Evolutionary conservation across 371 early-diverging fungal species (phyloP).

Genomic region (Mucor indicus): DNA sequence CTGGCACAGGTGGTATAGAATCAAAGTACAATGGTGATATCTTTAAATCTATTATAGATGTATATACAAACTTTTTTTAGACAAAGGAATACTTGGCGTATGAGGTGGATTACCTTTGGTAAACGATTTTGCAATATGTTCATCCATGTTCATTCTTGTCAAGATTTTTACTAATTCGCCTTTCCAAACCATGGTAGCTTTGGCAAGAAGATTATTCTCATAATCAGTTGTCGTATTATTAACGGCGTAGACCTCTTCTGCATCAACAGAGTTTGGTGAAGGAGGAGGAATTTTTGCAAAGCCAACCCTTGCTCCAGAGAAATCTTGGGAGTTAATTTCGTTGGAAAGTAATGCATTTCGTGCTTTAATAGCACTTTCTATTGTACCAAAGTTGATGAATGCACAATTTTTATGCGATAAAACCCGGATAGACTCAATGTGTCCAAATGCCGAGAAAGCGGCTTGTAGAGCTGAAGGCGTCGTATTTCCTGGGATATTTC

Average conservation of each 20-base stretch:
- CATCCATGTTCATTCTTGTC: slow-evolving; percentile 25
- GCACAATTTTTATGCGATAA: slow-evolving; percentile 96
- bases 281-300: slow-evolving; percentile 81
- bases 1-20: slow-evolving; percentile 74
- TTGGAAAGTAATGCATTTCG: slow-evolving; percentile 82
- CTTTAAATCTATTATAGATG: slow-evolving; percentile 27
- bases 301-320: slow-evolving; percentile 80
- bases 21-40: slow-evolving; percentile 47
- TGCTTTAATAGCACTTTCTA: slow-evolving; percentile 87
- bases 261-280: slow-evolving; percentile 6
- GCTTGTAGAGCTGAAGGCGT: slow-evolving; percentile 70
- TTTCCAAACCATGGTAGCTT: slow-evolving; percentile 23
- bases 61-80: too few relatives aligned
- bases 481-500: slow-evolving; percentile 83
- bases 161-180: slow-evolving; percentile 26
- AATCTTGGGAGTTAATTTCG: slow-evolving; percentile 71
- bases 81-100: too few relatives aligned
- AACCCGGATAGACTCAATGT: slow-evolving; percentile 94
- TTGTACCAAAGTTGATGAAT: slow-evolving; percentile 88
- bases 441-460: slow-evolving; percentile 77
- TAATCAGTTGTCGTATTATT: not conserved
- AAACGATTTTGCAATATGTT: slow-evolving; percentile 1
- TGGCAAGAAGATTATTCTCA: too few relatives aligned
- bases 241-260: slow-evolving; percentile 7
- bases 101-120: too few relatives aligned